Base-by-base conservation (phyloP, 768 basidiomycete genomes). In the Boletus tylopilopsis region DNA sequence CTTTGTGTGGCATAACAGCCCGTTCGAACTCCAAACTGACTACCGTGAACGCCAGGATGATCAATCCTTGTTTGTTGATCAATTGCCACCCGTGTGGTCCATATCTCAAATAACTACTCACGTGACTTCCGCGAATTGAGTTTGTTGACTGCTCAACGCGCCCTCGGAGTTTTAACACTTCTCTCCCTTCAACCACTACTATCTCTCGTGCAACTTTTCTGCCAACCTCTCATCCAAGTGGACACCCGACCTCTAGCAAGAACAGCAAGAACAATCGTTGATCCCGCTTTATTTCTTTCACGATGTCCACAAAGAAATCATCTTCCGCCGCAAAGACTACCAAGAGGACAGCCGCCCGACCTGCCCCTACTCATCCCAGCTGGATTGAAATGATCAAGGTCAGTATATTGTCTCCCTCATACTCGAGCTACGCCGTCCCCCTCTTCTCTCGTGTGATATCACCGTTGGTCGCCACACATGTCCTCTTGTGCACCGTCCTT, bases 371-470 rank as follows among this genome's bases (percentile, higher is more conserved):
- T 41, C 76, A 78, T 57, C 76, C 76, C 15, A 67, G 76, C 51
- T 87, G 85, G 85, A 73, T 82, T 49, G 85, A 89, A 47, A 90
- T 90, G 87, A 88, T 90, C 68, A 88, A 87, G 77, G 87, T 86
- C 60, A 64, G 75, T 57, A 56, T 30, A 51, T 40, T 27, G 29
- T 47, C 45, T 43, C 53, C 47, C 58, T 56, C 16, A 49, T 36
- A 46, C 34, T 40, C 27, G 42, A 33, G 16, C 39, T 27, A 57
- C 49, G 37, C 55, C 58, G 42, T 58, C 45, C 54, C 58, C 49
- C 16, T 35, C 50, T 38, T 32, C 24, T 47, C 46, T 32, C 49
- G 47, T 32, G 35, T 41, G 21, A 42, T 25, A 45, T 56, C 44
- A 16, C 27, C 18, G 38, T 39, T 29, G 37, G 42, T 39, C 45